phyloP scores from a whole-genome alignment of 192 early-diverging fungal genomes.

The Coemansia sp. region DNA sequence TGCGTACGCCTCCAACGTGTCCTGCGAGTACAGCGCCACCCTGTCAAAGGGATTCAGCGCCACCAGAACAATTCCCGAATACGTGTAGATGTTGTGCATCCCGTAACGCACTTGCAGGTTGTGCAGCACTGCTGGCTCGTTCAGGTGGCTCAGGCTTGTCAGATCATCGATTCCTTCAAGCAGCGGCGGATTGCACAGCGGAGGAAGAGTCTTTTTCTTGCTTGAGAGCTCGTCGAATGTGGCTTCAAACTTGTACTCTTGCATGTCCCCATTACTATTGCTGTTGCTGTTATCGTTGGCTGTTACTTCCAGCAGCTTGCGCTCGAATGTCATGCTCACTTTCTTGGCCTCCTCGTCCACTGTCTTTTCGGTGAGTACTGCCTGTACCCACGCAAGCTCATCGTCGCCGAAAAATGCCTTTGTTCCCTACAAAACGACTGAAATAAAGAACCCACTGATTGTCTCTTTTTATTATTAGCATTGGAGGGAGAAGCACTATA shows the following conservation, averaged over 20 bases:
- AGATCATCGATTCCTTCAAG: conserved; percentile 89
- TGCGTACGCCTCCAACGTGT: conserved; percentile 90
- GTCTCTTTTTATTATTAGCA: background rate
- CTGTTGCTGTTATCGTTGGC: background rate
- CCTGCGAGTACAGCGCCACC: conserved; percentile 86
- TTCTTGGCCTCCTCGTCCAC: conserved; percentile 21
- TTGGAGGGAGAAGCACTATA: background rate
- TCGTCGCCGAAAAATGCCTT: conserved; percentile 45
- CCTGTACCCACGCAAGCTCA: conserved; percentile 43
- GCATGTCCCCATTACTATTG: background rate
- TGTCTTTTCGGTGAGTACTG: conserved; percentile 35
- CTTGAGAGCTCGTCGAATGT: conserved; percentile 69
- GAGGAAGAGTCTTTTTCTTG: conserved; percentile 75
- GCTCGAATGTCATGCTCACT: conserved; percentile 38
- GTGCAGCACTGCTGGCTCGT: conserved; percentile 94
- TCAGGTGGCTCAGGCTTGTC: conserved; percentile 91
- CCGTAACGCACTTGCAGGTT: conserved; percentile 87
- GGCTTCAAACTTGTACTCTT: conserved; percentile 60
- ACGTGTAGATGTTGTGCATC: conserved; percentile 97
- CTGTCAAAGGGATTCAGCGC: conserved; percentile 94
- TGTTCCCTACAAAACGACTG: conserved; percentile 24
- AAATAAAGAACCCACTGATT: background rate
- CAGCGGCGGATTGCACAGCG: conserved; percentile 89
- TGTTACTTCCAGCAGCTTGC: background rate
- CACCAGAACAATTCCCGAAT: conserved; percentile 97